Conservation (phyloP, 2,329 filamentous ascomycete genomes). For the Gnomoniopsis sp. region DNA sequence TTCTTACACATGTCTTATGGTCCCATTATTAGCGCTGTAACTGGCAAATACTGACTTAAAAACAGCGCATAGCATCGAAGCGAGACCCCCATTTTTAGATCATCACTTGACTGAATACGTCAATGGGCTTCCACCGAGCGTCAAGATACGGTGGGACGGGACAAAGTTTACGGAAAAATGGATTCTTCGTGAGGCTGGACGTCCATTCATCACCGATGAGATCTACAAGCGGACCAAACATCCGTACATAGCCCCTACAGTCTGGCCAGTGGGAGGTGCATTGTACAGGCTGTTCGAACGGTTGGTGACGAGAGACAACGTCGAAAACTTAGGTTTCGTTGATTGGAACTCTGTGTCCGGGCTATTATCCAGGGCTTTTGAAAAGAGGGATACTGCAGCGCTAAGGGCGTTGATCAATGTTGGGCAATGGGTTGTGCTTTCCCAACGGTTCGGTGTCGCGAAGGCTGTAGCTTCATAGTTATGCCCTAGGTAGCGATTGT, state of each 20-base stretch:
- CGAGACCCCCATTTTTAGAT: constrained; percentile 33
- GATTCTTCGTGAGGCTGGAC: constrained; percentile 46
- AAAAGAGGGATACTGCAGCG: constrained; percentile 27
- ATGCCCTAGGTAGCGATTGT: not conserved
- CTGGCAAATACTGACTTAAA: too few species aligned
- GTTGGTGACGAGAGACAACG: constrained; percentile 32
- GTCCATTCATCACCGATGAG: constrained; percentile 49
- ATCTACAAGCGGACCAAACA: constrained; percentile 47
- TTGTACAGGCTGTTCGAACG: constrained; percentile 32
- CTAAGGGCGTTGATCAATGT: constrained; percentile 36
- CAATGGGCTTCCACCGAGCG: constrained; percentile 27
- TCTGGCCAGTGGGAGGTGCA: constrained; percentile 38
- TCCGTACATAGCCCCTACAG: constrained; percentile 44
- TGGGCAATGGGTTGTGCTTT: constrained; percentile 42
- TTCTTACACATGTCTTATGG: too few species aligned
- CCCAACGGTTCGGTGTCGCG: constrained; percentile 38
- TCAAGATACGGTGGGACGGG: constrained; percentile 21
- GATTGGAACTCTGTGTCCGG: constrained; percentile 32
- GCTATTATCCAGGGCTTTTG: constrained; percentile 36
- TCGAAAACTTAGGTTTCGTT: constrained; percentile 38
- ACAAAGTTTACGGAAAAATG: constrained; percentile 42
- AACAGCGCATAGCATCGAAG: constrained; percentile 30
- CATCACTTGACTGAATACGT: constrained; percentile 30
- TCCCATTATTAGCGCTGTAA: too few species aligned
- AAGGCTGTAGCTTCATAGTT: constrained; percentile 22